Base-by-base conservation (phyloP, 176 grass and related monocot genomes). In the Stipa capillata region DNA sequence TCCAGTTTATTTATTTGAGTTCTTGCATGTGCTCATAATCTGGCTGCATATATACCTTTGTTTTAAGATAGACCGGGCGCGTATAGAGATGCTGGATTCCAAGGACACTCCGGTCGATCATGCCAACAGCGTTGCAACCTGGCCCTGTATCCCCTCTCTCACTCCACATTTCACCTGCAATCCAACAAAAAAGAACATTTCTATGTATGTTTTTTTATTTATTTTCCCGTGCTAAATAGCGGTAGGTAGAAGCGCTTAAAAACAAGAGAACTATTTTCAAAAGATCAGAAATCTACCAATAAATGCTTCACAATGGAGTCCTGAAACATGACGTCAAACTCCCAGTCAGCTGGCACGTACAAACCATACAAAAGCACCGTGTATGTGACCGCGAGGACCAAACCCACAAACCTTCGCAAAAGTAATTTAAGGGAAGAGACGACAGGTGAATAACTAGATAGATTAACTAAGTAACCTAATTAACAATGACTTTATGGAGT, bases 81-180 rank as follows among this genome's bases (percentile, higher is more conserved):
- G 58, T 81, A 32, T 97, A 93, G 11, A 97, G 66, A 89, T 97
- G 94, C 35, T 89, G 76, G 33, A 97, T 73, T 39, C 94, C 86
- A 47, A 97, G 74, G 1, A 97, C 41, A 87, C 49, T 33, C 18
- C 86, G 88, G 36, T 97, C 94, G 3, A 93, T 78, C 94, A 89
- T 83, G 44, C 85, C 88, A 34, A 87, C 91, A 18, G 74, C 88
- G 50, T 97, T 97, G 78, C 94, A 97, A 50, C 91, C 94, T 29
- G 94, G 91, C 16, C 83, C 50, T 28, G 81, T 89, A 28, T 97
- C 62, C 28, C 91, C 88, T 47, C 88, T 47, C 74, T 93, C 4
- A 87, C 77, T 33, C 69, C 84, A 60, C 94, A 97, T 87, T 81
- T 83, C 53, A 97, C 91, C 94, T 97, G 50, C 15, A 67, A 53